phyloP scores from a whole-genome alignment of 495 filamentous ascomycete genomes.

The Letharia columbiana region DNA sequence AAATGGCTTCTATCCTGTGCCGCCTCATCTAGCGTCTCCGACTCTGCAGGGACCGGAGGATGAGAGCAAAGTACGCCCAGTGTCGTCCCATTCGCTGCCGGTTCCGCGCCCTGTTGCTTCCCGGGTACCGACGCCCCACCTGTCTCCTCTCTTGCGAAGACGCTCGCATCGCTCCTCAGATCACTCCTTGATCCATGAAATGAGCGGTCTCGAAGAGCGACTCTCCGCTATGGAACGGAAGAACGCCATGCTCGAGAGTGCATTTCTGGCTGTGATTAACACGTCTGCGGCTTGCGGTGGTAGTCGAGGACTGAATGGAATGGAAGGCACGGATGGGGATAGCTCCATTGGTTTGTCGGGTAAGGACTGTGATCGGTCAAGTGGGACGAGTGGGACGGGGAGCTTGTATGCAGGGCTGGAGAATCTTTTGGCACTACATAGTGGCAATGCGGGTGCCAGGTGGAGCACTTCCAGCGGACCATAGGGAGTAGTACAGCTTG shows the following conservation, averaged over 20 bases:
- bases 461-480: constrained; percentile 11
- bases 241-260: constrained; percentile 30
- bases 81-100: constrained; percentile 12
- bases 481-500: background rate
- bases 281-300: background rate
- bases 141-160: constrained; percentile 1
- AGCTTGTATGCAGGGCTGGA: constrained; percentile 7
- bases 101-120: background rate
- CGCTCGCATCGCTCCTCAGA: background rate
- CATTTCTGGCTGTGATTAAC: constrained; percentile 31
- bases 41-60: constrained; percentile 1
- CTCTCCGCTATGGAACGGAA: constrained; percentile 31
- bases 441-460: background rate
- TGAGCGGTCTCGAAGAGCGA: constrained; percentile 25
- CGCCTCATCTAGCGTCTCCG: background rate
- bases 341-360: background rate
- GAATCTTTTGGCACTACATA: constrained; percentile 11
- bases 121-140: constrained; percentile 8
- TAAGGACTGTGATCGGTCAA: background rate
- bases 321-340: background rate
- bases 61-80: background rate
- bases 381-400: background rate
- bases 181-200: background rate
- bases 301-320: background rate
- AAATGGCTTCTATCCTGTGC: constrained; percentile 5